Evolutionary conservation across 2,329 filamentous ascomycete genomes (phyloP), one percentile per base, ranked within the genome.

Genomic region (Bipolaris cookei): DNA sequence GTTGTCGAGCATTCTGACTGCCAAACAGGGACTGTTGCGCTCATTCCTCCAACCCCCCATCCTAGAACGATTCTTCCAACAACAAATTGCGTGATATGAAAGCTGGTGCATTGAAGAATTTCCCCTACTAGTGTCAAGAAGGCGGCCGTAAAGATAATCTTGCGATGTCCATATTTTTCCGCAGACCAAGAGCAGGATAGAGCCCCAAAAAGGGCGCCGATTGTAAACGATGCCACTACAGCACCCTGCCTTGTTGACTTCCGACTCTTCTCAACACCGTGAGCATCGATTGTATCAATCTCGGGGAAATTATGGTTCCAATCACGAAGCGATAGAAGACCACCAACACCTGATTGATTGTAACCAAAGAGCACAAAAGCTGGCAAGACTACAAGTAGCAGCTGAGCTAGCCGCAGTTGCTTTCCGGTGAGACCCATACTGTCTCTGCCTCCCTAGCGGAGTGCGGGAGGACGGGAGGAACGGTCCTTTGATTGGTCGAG

Each of bases 361-460:
- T 83, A 84, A 49, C 82, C 82, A 61, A 81, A 83, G 44, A 81
- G 73, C 51, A 82, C 77, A 56, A 82, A 82, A n/a, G 77, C 68
- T 11, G 77, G 76, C 46, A 74, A 55, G 51, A 77, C 76, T 37
- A 79, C 72, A 44, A 78, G 65, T 58, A 76, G 47, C 16, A 77
- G 72, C 63, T 77, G 71, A 32, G 65, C 65, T 49, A 61, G 59
- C 51, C 67, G 65, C 16, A 76, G 66, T 38, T 38, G 35, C 16
- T 25, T 25, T 25, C 23, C 23, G 23, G 23, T 25, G 23, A 25
- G 6, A 1, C 23, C 23, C 23, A 25, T 25, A 25, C 23, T 25
- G 23, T 25, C 23, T 25, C 23, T 25, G 23, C 23, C 23, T 25
- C 23, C 6, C 23, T 25, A 7, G 23, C 23, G 6, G 23, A 25